Evolutionary conservation across 768 basidiomycete species (phyloP).

Genomic region (Mycena vulgaris): DNA sequence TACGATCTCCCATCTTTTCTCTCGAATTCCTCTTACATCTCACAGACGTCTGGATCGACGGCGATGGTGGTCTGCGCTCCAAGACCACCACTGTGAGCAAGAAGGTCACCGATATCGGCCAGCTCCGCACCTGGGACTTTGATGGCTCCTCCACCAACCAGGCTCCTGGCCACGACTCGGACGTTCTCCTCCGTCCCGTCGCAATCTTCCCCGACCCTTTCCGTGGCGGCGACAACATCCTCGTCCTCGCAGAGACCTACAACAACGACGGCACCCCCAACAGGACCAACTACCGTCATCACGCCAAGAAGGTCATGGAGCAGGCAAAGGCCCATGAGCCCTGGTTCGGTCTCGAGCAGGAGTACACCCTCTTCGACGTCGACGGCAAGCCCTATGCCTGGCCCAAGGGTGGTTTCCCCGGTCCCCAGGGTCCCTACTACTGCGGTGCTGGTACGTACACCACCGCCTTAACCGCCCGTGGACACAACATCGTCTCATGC

Average conservation of each 20-base stretch:
- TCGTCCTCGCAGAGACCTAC: conserved; percentile 97
- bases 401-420: conserved; percentile 99
- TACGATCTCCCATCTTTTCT: conserved; percentile 50
- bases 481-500: conserved; percentile 38
- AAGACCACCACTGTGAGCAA: conserved; percentile 96
- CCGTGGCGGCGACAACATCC: conserved; percentile 98
- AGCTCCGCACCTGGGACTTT: conserved; percentile 99
- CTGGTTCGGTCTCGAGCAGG: conserved; percentile 99
- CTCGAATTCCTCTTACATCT: conserved; percentile 36
- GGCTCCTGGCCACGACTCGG: conserved; percentile 95
- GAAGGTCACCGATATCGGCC: conserved; percentile 88
- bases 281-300: conserved; percentile 95
- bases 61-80: conserved; percentile 92
- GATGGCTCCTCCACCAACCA: conserved; percentile 99
- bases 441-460: conserved; percentile 91
- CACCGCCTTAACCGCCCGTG: not conserved
- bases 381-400: conserved; percentile 95
- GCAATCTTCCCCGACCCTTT: conserved; percentile 99
- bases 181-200: conserved; percentile 97
- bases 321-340: conserved; percentile 84
- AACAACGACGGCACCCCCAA: conserved; percentile 99
- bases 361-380: conserved; percentile 96
- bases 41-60: conserved; percentile 98
- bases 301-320: conserved; percentile 96
- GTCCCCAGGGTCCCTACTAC: conserved; percentile 99